phyloP scores from a whole-genome alignment of 768 basidiomycete genomes.

The Leccinum subtestaceum region DNA sequence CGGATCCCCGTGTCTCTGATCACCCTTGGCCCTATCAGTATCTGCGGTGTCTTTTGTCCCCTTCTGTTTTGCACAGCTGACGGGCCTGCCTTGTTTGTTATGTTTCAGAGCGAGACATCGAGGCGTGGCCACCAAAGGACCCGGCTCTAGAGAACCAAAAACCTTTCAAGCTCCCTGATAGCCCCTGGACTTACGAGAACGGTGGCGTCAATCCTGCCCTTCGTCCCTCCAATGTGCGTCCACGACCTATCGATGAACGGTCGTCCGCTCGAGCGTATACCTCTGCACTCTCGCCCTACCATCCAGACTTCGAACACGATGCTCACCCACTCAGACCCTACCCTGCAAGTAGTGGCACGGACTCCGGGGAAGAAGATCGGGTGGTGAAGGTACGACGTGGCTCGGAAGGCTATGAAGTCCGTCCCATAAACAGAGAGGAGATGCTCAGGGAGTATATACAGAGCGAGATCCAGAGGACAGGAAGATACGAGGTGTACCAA shows the following conservation, averaged over 20 bases:
- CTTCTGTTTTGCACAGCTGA: conserved; percentile 2
- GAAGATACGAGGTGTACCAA: conserved; percentile 66
- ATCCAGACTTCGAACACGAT: conserved; percentile 60
- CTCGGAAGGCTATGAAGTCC: conserved; percentile 82
- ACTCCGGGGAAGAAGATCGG: conserved; percentile 31
- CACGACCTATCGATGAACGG: conserved; percentile 29
- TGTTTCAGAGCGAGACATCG: conserved; percentile 35
- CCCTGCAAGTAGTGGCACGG: conserved; percentile 22
- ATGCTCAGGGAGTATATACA: conserved; percentile 59
- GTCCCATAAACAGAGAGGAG: conserved; percentile 56
- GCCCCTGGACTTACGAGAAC: conserved; percentile 87
- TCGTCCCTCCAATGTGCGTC: conserved; percentile 53
- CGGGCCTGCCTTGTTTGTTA: conserved; percentile 7
- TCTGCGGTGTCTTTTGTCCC: conserved; percentile 4
- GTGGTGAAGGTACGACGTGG: conserved; percentile 56
- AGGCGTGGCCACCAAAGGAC: conserved; percentile 75
- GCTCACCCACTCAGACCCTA: conserved; percentile 19
- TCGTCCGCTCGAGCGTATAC: conserved; percentile 32
- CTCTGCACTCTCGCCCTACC: conserved; percentile 68
- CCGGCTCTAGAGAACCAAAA: conserved; percentile 39
- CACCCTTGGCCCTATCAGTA: conserved; percentile 2
- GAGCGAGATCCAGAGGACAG: conserved; percentile 51
- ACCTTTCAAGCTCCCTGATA: conserved; percentile 49
- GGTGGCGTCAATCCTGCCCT: conserved; percentile 74
- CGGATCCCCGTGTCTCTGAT: not conserved